phyloP scores from a whole-genome alignment of 129 eudicot genomes.

The Smallanthus sonchifolius region DNA sequence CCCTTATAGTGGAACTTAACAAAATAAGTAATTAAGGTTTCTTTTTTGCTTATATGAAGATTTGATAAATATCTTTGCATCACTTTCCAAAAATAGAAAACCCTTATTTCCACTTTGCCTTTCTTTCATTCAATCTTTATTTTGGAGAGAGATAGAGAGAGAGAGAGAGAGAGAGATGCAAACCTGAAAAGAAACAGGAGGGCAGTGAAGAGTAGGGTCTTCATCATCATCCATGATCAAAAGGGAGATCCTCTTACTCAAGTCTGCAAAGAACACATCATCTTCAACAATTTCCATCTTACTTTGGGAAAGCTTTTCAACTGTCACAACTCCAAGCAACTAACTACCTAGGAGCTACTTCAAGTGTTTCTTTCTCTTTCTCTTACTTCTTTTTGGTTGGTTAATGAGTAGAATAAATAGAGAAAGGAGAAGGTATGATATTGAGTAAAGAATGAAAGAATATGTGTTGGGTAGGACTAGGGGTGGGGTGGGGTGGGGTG shows the following conservation, averaged over 20 bases:
- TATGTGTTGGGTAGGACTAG: conserved; percentile 13
- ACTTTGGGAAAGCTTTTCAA: conserved; percentile 7
- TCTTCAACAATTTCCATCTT: conserved; percentile 78
- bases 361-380: conserved; percentile 20
- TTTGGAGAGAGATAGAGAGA: no score
- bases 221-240: conserved; percentile 90
- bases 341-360: not conserved
- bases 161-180: not conserved
- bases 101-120: not conserved
- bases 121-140: not conserved
- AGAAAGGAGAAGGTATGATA: conserved; percentile 25
- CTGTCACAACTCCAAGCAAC: conserved; percentile 12
- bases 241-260: conserved; percentile 81
- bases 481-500: not conserved
- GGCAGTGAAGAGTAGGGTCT: conserved; percentile 39
- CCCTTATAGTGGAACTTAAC: not conserved
- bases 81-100: conserved; percentile 19
- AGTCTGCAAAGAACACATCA: conserved; percentile 82
- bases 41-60: not conserved
- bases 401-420: conserved; percentile 31
- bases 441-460: conserved; percentile 32
- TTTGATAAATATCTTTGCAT: not conserved
- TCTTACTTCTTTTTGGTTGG: not conserved
- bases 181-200: conserved; percentile 71
- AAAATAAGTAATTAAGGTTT: conserved; percentile 1